Evolutionary conservation across 495 filamentous ascomycete species (phyloP).

Genomic region (Aspergillus panamensis): DNA sequence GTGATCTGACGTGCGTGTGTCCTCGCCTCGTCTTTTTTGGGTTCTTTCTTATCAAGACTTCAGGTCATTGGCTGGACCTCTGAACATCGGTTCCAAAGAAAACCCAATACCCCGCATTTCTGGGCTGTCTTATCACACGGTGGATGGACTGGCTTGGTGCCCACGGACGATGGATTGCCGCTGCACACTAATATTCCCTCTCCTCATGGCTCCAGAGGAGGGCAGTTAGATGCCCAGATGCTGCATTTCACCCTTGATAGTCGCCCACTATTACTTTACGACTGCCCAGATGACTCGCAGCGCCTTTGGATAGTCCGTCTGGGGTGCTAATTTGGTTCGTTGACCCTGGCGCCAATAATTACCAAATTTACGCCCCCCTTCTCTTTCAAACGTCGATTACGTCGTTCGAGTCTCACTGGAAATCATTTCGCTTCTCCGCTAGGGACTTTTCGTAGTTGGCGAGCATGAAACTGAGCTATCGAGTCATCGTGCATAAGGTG

Average conservation of each 20-base stretch:
- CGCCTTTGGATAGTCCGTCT: neutral
- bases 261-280: neutral
- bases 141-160: constrained; percentile 6
- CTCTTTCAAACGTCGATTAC: neutral
- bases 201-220: neutral
- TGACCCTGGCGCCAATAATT: neutral
- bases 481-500: neutral
- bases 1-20: neutral
- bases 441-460: neutral
- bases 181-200: constrained; percentile 1
- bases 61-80: constrained; percentile 5
- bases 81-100: neutral
- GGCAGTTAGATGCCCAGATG: neutral
- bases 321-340: neutral
- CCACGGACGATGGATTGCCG: neutral
- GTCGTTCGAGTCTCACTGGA: neutral
- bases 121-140: constrained; percentile 15
- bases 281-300: constrained; percentile 21
- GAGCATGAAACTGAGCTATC: neutral
- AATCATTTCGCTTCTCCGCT: neutral
- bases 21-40: neutral
- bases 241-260: constrained; percentile 8
- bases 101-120: constrained; percentile 16
- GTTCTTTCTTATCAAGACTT: constrained; percentile 1
- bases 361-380: neutral